Evolutionary conservation across 2,329 filamentous ascomycete species (phyloP).

Genomic region (Dactylonectria estremocensis): DNA sequence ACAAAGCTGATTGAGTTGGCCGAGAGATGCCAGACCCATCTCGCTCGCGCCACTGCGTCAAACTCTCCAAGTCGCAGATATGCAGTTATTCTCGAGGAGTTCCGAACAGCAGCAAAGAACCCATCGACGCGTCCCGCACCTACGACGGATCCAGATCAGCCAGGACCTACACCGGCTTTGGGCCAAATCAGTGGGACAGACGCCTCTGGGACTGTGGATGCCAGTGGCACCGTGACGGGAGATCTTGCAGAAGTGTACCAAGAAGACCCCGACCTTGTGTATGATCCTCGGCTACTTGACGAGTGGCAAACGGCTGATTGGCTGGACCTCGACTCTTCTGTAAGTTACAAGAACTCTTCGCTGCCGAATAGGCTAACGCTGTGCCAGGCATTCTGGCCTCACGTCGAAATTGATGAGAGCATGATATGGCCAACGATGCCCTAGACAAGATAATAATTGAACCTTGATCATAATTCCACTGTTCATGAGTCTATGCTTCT

Average conservation of each 20-base stretch:
- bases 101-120: constrained; percentile 23
- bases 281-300: constrained; percentile 30
- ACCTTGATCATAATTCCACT: background rate
- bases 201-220: background rate
- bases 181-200: constrained; percentile 8
- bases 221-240: background rate
- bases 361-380: background rate
- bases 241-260: background rate
- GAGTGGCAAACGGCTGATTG: constrained; percentile 40
- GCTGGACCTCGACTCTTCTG: constrained; percentile 39
- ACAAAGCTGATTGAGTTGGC: constrained; percentile 44
- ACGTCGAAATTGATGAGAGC: constrained; percentile 23
- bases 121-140: background rate
- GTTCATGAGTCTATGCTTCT: background rate
- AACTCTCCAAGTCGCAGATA: constrained; percentile 42
- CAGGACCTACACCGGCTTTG: background rate
- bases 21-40: constrained; percentile 41
- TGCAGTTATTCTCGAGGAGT: constrained; percentile 38
- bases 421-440: constrained; percentile 32
- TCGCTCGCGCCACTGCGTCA: constrained; percentile 35
- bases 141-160: background rate
- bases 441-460: background rate
- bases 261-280: background rate
- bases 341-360: constrained; percentile 2
- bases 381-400: constrained; percentile 30